Base-by-base conservation (phyloP, 1,284 basidiomycete genomes). In the Ustilago loliicola region DNA sequence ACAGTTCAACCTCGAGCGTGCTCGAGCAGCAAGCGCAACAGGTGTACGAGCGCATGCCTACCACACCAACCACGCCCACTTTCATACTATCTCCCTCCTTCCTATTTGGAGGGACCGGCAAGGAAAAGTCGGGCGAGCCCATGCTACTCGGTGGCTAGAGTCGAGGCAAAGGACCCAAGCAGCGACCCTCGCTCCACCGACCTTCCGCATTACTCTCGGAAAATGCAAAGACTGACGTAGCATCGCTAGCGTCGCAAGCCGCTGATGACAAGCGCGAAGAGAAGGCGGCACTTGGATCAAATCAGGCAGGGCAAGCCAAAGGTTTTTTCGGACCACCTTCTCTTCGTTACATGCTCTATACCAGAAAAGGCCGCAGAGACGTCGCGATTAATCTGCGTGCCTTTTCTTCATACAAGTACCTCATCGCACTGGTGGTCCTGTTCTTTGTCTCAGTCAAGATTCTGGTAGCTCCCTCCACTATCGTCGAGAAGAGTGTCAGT, bases 81-180 rank as follows among this genome's bases (percentile, higher is more conserved):
- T 72, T 66, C 34, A 23, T 40, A 53, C 56, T 72, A 5, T 62
- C 64, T 11, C 38, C 70, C 0, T 8, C 29, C 13, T 25, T 10
- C 47, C 21, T 63, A 6, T 66, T 63, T 40, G 52, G 55, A 4
- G 42, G 55, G 10, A 25, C 42, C 17, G 29, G 40, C 3, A 32
- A 42, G 25, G 40, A 23, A 19, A 64, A 70, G 61, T 23, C 50
- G 15, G 61, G 56, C 40, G 63, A 62, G n/a, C 57, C 51, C n/a
- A 63, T 63, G 61, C 57, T 66, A 19, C 61, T 66, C 17, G 70
- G 64, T 19, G 70, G 61, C 47, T 72, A 64, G 70, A 63, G 51
- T 38, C 60, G 64, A 5, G 51, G 54, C 60, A 72, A 53, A 13
- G n/a, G 36, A 5, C 42, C 57, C 11, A 72, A 72, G 65, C 70